Conservation (phyloP, 2,329 filamentous ascomycete species). For the Fonsecaea multimorphosa region DNA sequence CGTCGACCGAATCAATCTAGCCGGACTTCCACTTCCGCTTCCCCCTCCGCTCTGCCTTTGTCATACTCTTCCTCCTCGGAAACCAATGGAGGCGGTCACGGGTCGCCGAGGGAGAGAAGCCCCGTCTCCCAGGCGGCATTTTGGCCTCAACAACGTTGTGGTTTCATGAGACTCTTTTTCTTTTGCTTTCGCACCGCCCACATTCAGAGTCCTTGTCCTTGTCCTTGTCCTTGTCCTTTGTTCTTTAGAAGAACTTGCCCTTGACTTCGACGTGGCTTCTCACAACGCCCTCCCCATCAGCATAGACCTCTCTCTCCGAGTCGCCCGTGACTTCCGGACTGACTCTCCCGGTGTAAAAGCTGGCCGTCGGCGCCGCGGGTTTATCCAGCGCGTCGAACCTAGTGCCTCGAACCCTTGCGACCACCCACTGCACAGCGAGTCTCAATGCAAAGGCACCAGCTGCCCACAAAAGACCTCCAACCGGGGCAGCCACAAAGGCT, state of each 20-base stretch:
- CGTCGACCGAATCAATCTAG: neutral
- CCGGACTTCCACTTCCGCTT: too few relatives aligned
- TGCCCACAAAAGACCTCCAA: conserved; percentile 76
- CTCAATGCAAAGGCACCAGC: conserved; percentile 67
- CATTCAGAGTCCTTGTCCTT: too few relatives aligned
- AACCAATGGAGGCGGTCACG: neutral
- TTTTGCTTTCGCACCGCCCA: too few relatives aligned
- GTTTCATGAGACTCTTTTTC: neutral
- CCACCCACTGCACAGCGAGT: conserved; percentile 63
- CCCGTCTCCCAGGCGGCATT: neutral
- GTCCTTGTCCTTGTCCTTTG: too few relatives aligned
- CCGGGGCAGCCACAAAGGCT: conserved; percentile 78
- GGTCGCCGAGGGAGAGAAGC: neutral
- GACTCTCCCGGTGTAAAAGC: conserved; percentile 36
- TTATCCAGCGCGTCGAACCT: conserved; percentile 72
- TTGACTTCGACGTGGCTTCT: conserved; percentile 34
- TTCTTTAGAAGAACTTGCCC: conserved; percentile 39
- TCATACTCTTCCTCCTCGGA: neutral
- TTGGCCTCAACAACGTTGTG: too few relatives aligned
- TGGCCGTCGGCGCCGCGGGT: conserved; percentile 44
- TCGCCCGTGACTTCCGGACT: conserved; percentile 15
- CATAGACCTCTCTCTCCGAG: conserved; percentile 26
- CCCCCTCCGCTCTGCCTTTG: neutral
- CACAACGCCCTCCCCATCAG: conserved; percentile 36
- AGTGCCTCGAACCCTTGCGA: conserved; percentile 63